phyloP scores from a whole-genome alignment of 495 filamentous ascomycete genomes.

The Symbiotaphrina buchneri region DNA sequence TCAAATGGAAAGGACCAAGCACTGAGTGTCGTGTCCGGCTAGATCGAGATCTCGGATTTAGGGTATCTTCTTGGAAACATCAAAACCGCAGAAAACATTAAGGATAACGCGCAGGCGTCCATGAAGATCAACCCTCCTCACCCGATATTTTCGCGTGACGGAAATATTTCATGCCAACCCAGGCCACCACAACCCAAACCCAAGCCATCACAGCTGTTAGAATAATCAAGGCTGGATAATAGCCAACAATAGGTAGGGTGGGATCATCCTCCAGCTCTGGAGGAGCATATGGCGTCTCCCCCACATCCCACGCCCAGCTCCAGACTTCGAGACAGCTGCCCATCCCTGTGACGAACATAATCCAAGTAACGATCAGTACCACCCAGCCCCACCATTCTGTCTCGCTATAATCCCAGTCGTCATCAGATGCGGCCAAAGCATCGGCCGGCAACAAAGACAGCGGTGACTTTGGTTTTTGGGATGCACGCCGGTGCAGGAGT shows the following conservation, averaged over 20 bases:
- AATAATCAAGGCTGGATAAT: constrained; percentile 87
- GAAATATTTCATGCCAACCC: constrained; percentile 99
- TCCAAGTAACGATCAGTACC: constrained; percentile 70
- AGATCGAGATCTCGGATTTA: too few relatives aligned
- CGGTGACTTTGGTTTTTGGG: constrained; percentile 37
- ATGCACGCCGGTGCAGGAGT: too few relatives aligned
- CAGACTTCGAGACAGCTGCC: constrained; percentile 92
- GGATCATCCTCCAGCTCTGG: constrained; percentile 84
- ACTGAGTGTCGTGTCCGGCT: too few relatives aligned
- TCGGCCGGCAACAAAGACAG: constrained; percentile 13
- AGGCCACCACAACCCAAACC: constrained; percentile 94
- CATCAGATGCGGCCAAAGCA: constrained; percentile 13
- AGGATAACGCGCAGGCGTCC: too few relatives aligned
- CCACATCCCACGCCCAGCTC: constrained; percentile 99
- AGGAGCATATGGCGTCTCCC: constrained; percentile 84
- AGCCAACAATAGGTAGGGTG: constrained; percentile 83
- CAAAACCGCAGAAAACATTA: too few relatives aligned
- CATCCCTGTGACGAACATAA: constrained; percentile 89
- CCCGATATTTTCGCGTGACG: constrained; percentile 68
- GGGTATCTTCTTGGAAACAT: too few relatives aligned
- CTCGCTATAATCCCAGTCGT: constrained; percentile 69
- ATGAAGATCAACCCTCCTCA: constrained; percentile 5
- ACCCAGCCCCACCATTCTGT: constrained; percentile 97
- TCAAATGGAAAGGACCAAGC: too few relatives aligned
- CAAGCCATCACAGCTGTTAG: constrained; percentile 90